phyloP scores from a whole-genome alignment of 768 basidiomycete genomes.

The Suillus lakei region DNA sequence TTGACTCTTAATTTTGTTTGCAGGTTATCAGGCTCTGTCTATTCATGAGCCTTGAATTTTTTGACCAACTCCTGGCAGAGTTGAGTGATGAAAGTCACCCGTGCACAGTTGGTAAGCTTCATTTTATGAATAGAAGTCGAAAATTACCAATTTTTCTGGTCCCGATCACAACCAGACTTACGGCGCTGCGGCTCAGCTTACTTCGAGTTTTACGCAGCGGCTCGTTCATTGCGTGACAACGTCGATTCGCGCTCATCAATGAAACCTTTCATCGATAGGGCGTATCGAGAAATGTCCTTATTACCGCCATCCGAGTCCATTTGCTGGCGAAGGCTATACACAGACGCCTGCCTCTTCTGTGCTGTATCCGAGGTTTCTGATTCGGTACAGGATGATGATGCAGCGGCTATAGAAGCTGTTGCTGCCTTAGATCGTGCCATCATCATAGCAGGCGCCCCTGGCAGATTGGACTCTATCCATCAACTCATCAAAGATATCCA shows the following conservation, averaged over 20 bases:
- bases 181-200: not conserved
- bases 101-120: constrained; percentile 7
- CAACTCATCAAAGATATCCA: constrained; percentile 69
- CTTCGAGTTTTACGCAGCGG: not conserved
- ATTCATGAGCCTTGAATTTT: not conserved
- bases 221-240: constrained; percentile 11
- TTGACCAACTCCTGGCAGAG: constrained; percentile 8
- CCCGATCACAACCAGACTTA: constrained; percentile 6
- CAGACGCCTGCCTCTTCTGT: constrained; percentile 71
- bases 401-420: constrained; percentile 50
- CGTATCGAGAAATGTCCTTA: constrained; percentile 56
- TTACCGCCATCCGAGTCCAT: constrained; percentile 36
- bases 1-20: not conserved
- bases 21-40: not conserved
- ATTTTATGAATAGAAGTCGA: not conserved
- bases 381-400: constrained; percentile 16
- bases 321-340: constrained; percentile 74
- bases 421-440: constrained; percentile 76
- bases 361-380: constrained; percentile 43
- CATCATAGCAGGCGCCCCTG: constrained; percentile 81
- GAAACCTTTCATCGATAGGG: constrained; percentile 47
- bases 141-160: constrained; percentile 5
- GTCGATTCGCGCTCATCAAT: constrained; percentile 7
- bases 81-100: constrained; percentile 5
- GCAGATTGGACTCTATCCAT: constrained; percentile 67